phyloP scores from a whole-genome alignment of 2,329 filamentous ascomycete genomes.

The Pestalotiopsis sp. region DNA sequence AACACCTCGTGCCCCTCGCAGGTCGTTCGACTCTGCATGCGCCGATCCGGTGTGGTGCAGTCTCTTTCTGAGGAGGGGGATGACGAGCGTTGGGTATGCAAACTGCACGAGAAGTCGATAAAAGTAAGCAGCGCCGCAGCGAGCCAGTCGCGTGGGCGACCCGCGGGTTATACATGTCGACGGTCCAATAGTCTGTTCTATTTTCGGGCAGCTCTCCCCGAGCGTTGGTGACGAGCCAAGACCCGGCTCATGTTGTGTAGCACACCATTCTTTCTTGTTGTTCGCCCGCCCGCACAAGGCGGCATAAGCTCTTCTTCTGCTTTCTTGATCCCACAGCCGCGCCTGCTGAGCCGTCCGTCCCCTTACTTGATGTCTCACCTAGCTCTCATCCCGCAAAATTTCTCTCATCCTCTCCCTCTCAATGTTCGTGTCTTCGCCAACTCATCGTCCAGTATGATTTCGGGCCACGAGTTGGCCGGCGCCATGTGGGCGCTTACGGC shows the following conservation, averaged over 20 bases:
- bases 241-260: background rate
- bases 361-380: background rate
- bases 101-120: background rate
- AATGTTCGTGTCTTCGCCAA: background rate
- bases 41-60: background rate
- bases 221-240: background rate
- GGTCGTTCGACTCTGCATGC: background rate
- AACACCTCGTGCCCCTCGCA: background rate
- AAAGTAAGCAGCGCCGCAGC: background rate
- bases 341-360: background rate
- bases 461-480: constrained; percentile 30
- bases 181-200: constrained; percentile 7
- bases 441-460: constrained; percentile 26
- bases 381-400: background rate
- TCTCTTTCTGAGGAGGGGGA: background rate
- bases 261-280: background rate
- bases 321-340: background rate
- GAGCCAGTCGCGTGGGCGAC: background rate
- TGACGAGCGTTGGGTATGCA: background rate
- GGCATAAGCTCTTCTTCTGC: background rate
- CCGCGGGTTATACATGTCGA: background rate
- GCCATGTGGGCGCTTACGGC: constrained; percentile 38
- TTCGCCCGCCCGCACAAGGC: background rate
- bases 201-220: background rate
- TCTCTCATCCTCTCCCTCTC: background rate